Conservation (phyloP, 768 basidiomycete species). For the Tephrocybe sp. region DNA sequence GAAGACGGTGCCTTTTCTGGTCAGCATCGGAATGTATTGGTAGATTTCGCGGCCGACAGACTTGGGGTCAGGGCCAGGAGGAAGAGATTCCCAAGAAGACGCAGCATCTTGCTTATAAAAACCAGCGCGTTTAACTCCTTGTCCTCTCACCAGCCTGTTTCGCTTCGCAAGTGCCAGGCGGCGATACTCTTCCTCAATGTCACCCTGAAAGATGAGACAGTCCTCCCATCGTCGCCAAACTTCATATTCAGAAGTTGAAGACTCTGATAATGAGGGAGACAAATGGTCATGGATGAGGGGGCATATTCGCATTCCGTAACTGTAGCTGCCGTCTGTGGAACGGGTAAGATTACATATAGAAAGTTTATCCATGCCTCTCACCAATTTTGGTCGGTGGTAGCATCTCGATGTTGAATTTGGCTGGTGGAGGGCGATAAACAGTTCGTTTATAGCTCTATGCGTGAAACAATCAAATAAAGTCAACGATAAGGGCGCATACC, state of each 20-base stretch:
- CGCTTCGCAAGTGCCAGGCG: conserved; percentile 66
- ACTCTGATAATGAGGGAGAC: conserved; percentile 35
- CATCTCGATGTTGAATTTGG: conserved; percentile 55
- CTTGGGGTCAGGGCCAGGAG: conserved; percentile 77
- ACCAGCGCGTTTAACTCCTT: conserved; percentile 72
- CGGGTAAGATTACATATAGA: conserved; percentile 4
- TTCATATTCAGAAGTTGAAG: conserved; percentile 51
- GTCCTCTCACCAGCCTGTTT: conserved; percentile 63
- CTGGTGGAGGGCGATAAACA: conserved; percentile 56
- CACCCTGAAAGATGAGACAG: conserved; percentile 72
- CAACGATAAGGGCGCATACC: background rate
- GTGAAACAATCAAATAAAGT: background rate
- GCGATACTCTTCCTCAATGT: conserved; percentile 62
- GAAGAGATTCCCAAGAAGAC: conserved; percentile 82
- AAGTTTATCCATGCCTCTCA: conserved; percentile 19
- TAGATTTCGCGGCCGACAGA: conserved; percentile 72
- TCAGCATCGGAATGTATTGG: conserved; percentile 59
- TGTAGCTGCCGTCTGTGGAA: conserved; percentile 45
- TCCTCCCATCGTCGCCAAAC: conserved; percentile 85
- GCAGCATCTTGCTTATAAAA: conserved; percentile 70
- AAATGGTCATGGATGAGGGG: conserved; percentile 37
- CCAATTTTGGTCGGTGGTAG: conserved; percentile 59
- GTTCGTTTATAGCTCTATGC: conserved; percentile 58
- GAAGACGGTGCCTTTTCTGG: conserved; percentile 72
- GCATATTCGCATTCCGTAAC: conserved; percentile 61